Evolutionary conservation across 2,329 filamentous ascomycete species (phyloP).

Genomic region (Sphaerostilbella broomeana): DNA sequence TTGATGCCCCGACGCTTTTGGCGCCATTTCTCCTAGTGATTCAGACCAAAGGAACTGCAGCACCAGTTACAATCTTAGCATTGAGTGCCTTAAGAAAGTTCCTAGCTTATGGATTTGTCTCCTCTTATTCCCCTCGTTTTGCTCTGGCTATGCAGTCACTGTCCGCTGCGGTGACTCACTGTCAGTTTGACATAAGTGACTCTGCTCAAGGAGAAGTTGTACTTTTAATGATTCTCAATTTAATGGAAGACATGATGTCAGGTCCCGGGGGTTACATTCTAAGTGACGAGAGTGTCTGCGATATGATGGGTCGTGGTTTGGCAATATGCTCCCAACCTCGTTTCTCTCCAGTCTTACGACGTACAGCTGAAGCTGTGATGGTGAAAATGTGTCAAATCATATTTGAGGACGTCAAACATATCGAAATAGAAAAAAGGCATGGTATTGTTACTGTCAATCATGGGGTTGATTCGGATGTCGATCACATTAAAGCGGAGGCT

Average conservation of each 20-base stretch:
- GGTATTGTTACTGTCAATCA: constrained; percentile 60
- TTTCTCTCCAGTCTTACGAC: constrained; percentile 80
- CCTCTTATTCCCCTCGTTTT: constrained; percentile 76
- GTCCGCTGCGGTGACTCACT: constrained; percentile 93
- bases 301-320: constrained; percentile 98
- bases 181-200: constrained; percentile 94
- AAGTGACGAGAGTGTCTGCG: constrained; percentile 97
- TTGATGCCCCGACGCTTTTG: constrained; percentile 83
- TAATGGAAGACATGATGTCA: constrained; percentile 98
- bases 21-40: constrained; percentile 96
- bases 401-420: constrained; percentile 83
- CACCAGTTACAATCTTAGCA: constrained; percentile 90
- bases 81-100: constrained; percentile 94
- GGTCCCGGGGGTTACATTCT: constrained; percentile 85
- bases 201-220: constrained; percentile 94
- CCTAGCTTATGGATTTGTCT: constrained; percentile 88
- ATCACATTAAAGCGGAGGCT: constrained; percentile 79
- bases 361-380: constrained; percentile 94
- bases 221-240: constrained; percentile 82
- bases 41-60: constrained; percentile 89
- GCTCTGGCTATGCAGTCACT: constrained; percentile 89
- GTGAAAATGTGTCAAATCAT: constrained; percentile 99
- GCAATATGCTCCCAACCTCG: constrained; percentile 95
- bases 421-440: constrained; percentile 69
- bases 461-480: constrained; percentile 60